Evolutionary conservation across 108 stramenopile genomes (phyloP).

Genomic region (Nitzschia palea): DNA sequence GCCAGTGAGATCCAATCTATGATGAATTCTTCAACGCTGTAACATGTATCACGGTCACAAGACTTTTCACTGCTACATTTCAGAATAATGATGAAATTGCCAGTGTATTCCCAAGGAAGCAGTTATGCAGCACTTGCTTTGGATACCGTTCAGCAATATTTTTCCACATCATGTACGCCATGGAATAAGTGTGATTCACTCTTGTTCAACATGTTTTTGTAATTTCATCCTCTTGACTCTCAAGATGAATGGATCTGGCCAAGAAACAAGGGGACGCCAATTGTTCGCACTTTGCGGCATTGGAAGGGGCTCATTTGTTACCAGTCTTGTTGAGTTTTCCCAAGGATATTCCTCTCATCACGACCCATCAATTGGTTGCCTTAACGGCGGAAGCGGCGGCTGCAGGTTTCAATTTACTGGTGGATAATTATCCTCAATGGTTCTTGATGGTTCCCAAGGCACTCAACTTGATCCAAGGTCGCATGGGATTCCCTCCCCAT

Average conservation of each 20-base stretch:
- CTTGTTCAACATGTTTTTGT: background rate
- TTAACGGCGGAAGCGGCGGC: constrained; percentile 81
- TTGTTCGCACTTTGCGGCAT: constrained; percentile 77
- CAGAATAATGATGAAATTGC: too few relatives aligned
- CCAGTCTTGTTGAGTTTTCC: constrained; percentile 75
- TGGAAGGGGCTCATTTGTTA: constrained; percentile 77
- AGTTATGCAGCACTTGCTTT: constrained; percentile 86
- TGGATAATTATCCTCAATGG: constrained; percentile 94
- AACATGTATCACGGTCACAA: too few relatives aligned
- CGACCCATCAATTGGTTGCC: constrained; percentile 86
- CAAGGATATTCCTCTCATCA: constrained; percentile 84
- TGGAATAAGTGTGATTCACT: background rate
- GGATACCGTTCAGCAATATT: constrained; percentile 53
- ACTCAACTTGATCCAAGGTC: constrained; percentile 83
- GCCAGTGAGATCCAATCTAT: too few relatives aligned
- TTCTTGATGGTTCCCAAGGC: constrained; percentile 82
- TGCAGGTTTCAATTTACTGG: constrained; percentile 92
- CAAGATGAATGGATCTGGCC: constrained; percentile 2
- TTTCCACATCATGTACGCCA: constrained; percentile 53
- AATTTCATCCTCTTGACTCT: too few relatives aligned
- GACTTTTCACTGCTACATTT: too few relatives aligned
- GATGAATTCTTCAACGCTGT: too few relatives aligned
- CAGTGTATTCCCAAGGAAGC: too few relatives aligned
- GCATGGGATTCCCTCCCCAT: constrained; percentile 73
- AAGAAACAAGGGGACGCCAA: constrained; percentile 86